These are phyloP conservation scores for Diaporthe nobilis DNA, from an alignment of 2,329 filamentous ascomycete species.

Conservation along the genomic window DNA sequence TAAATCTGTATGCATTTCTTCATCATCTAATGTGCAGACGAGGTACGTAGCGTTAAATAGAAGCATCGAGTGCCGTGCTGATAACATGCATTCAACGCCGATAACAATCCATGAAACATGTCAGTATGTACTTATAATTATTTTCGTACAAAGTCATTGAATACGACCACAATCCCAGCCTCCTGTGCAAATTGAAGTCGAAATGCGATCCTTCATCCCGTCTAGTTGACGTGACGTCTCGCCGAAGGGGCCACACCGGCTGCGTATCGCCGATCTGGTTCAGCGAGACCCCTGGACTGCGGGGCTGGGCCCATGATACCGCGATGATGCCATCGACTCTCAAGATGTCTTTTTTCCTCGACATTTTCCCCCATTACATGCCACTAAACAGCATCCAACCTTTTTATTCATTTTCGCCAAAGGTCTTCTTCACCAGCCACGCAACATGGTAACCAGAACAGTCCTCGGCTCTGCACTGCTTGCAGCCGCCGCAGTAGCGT, in stretches of 20 bases:
- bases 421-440: too few species aligned
- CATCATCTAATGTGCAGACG: too few species aligned
- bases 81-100: background rate
- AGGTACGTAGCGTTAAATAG: too few species aligned
- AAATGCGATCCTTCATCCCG: background rate
- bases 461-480: slow-evolving; percentile 24
- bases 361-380: too few species aligned
- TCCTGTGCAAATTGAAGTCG: background rate
- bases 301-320: slow-evolving; percentile 24
- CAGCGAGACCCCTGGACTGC: slow-evolving; percentile 11
- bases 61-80: too few species aligned
- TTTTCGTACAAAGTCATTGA: rapidly evolving
- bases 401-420: background rate
- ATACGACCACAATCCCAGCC: background rate
- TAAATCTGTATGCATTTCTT: too few species aligned
- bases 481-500: slow-evolving; percentile 23
- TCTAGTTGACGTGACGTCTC: slow-evolving; percentile 1
- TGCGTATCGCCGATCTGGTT: slow-evolving; percentile 19
- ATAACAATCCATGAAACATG: background rate
- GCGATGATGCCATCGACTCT: slow-evolving; percentile 34
- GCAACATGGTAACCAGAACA: slow-evolving; percentile 25
- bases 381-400: background rate
- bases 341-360: background rate
- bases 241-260: background rate
- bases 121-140: background rate